A percentile compares a stretch with the other conserved stretches of the same genome.
These are phyloP conservation scores for Linderina pennispora DNA, from an alignment of 192 early-diverging fungal species.

Conservation along the genomic window DNA sequence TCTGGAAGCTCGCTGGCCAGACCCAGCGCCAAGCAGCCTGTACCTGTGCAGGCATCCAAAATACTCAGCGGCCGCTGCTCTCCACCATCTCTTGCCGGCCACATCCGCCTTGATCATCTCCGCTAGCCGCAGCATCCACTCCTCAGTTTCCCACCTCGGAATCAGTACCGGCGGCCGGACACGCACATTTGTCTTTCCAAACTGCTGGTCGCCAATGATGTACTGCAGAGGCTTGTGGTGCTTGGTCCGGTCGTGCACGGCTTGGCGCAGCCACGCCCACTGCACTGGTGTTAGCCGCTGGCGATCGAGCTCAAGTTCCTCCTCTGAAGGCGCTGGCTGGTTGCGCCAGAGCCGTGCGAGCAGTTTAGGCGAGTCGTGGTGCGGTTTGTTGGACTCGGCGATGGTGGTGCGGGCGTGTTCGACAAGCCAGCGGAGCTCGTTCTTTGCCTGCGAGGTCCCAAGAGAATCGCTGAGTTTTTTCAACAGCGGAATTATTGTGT, in stretches of 20 bases:
- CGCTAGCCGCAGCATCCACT: conserved; percentile 69
- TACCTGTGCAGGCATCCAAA: conserved; percentile 83
- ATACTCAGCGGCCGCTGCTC: conserved; percentile 49
- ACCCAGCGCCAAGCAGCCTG: conserved; percentile 76
- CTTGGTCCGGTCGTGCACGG: conserved; percentile 53
- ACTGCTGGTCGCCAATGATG: conserved; percentile 83
- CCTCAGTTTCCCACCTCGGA: conserved; percentile 93
- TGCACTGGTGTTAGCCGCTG: conserved; percentile 25
- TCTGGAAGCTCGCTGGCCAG: conserved; percentile 55
- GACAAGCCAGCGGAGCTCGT: conserved; percentile 33
- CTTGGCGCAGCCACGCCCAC: conserved; percentile 45
- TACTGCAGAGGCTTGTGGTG: conserved; percentile 87
- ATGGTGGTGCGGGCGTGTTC: conserved; percentile 23
- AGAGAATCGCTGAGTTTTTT: conserved; percentile 22
- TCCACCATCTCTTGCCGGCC: not conserved
- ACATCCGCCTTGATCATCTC: conserved; percentile 33
- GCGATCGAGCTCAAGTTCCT: conserved; percentile 15
- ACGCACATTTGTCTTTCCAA: conserved; percentile 67
- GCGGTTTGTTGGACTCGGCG: not conserved
- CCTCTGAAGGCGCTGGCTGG: conserved; percentile 19
- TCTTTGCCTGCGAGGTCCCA: conserved; percentile 32
- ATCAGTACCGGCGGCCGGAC: conserved; percentile 75
- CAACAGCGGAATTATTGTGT: conserved; percentile 28
- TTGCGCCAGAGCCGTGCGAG: conserved; percentile 35
- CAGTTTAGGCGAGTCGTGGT: not conserved